Evolutionary conservation across 2,329 filamentous ascomycete genomes (phyloP).

Genomic region (Chrysosporium keratinophilum): DNA sequence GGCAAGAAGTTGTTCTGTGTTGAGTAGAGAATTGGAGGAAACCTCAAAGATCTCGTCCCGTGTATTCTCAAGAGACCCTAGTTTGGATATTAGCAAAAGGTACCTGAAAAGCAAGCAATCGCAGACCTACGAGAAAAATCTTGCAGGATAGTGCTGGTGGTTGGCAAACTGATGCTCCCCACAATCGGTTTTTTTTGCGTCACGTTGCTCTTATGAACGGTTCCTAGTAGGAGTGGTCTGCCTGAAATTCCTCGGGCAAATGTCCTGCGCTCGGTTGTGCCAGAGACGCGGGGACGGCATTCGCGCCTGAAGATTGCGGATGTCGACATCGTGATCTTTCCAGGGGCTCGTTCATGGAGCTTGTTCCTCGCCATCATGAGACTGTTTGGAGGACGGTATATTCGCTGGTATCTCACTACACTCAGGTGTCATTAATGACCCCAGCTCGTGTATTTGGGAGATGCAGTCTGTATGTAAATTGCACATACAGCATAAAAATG

Average conservation of each 20-base stretch:
- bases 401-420: not conserved
- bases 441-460: not conserved
- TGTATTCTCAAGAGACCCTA: constrained; percentile 14
- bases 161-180: too few species aligned
- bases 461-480: not conserved
- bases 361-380: not conserved
- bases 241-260: not conserved
- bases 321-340: not conserved
- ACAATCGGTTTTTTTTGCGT: not conserved
- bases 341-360: not conserved
- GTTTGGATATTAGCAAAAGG: not conserved
- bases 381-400: not conserved
- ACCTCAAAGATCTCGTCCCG: constrained; percentile 14
- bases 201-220: not conserved
- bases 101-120: not conserved
- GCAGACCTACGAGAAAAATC: not conserved
- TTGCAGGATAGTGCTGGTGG: not conserved
- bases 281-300: not conserved
- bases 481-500: not conserved
- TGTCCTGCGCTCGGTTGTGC: not conserved
- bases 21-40: constrained; percentile 8
- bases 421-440: not conserved
- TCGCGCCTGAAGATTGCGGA: not conserved
- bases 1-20: constrained; percentile 8
- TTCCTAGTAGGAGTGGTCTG: not conserved